Evolutionary conservation across 192 early-diverging fungal genomes (phyloP).

Genomic region (Backusella psychrophila): DNA sequence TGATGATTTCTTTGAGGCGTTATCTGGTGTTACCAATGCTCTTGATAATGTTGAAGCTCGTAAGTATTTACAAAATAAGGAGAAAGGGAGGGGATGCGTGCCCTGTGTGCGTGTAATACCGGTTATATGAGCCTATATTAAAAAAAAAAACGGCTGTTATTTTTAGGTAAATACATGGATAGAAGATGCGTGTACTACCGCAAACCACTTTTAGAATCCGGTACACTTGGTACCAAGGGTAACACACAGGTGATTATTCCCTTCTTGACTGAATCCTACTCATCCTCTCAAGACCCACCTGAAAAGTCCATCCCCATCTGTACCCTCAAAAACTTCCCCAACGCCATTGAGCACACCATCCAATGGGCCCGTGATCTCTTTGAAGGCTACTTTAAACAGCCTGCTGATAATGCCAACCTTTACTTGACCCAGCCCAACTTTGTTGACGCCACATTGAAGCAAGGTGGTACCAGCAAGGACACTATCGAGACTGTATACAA

Average conservation of each 20-base stretch:
- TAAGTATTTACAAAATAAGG: constrained; percentile 33
- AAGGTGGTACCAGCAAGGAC: constrained; percentile 79
- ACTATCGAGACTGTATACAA: constrained; percentile 71
- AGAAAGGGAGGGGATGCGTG: neutral
- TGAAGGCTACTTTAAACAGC: constrained; percentile 89
- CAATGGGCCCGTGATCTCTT: constrained; percentile 98
- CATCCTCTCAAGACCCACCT: constrained; percentile 95
- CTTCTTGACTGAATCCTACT: constrained; percentile 96
- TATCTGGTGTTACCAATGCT: constrained; percentile 96
- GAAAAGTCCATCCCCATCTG: constrained; percentile 94
- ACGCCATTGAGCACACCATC: constrained; percentile 85
- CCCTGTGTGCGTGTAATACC: neutral
- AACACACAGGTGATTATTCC: constrained; percentile 99
- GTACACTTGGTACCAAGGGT: constrained; percentile 98
- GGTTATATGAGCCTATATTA: neutral
- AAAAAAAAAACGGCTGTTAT: neutral
- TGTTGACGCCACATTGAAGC: constrained; percentile 71
- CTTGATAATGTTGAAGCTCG: constrained; percentile 98
- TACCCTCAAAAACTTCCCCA: constrained; percentile 90
- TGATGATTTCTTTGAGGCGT: constrained; percentile 83
- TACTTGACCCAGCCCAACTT: constrained; percentile 88
- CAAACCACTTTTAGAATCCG: constrained; percentile 95
- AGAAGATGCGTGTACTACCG: constrained; percentile 94
- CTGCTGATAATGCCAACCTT: constrained; percentile 92
- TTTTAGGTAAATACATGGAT: constrained; percentile 82